Conservation (phyloP, 1,284 basidiomycete genomes). For the Xerocomus minutiporus region DNA sequence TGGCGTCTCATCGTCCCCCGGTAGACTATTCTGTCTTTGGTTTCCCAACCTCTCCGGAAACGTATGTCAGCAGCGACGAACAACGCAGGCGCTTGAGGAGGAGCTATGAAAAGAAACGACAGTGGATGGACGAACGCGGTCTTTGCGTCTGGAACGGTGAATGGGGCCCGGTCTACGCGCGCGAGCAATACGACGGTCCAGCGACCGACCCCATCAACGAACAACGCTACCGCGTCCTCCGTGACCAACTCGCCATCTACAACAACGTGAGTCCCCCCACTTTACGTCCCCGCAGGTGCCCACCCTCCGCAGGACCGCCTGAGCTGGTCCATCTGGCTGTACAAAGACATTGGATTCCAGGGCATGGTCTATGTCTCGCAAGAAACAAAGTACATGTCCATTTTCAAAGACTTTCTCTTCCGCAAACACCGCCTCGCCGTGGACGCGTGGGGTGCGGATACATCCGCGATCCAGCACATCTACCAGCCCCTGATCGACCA, state of each 20-base stretch:
- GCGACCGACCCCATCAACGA: conserved; percentile 62
- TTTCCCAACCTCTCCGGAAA: conserved; percentile 62
- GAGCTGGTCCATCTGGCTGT: conserved; percentile 82
- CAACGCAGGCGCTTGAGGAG: conserved; percentile 50
- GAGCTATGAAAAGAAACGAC: conserved; percentile 62
- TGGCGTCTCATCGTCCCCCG: background rate
- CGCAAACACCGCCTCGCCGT: conserved; percentile 61
- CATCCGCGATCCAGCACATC: conserved; percentile 41
- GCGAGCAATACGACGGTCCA: conserved; percentile 53
- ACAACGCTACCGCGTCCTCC: conserved; percentile 59
- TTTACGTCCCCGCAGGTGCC: background rate
- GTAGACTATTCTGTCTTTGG: conserved; percentile 50
- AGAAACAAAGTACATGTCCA: conserved; percentile 65
- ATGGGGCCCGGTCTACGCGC: conserved; percentile 67
- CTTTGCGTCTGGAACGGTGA: conserved; percentile 77
- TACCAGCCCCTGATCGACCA: conserved; percentile 58
- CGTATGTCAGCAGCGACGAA: conserved; percentile 48
- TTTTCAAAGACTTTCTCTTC: conserved; percentile 57
- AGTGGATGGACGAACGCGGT: conserved; percentile 62
- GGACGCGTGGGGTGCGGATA: conserved; percentile 64
- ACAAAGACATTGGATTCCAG: conserved; percentile 84
- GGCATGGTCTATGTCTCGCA: conserved; percentile 72
- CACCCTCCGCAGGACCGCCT: conserved; percentile 47
- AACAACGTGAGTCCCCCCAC: conserved; percentile 40
- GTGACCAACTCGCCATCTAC: conserved; percentile 73